Evolutionary conservation across 1,139 yeast species (phyloP), one percentile per base, ranked within the genome.

Genomic region (Blastobotrys illinoisensis): DNA sequence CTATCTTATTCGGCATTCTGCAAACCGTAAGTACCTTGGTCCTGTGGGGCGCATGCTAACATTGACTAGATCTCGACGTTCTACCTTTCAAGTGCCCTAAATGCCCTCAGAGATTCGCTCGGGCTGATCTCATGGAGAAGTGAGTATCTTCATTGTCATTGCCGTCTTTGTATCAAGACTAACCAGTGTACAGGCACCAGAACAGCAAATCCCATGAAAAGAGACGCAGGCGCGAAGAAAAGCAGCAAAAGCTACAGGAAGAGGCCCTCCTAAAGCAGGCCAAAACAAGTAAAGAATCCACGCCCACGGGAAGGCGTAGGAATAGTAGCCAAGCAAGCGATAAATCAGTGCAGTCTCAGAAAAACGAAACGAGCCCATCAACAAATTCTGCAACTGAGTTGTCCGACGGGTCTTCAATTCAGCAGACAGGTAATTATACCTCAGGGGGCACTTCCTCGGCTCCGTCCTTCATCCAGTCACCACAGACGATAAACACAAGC

Each of bases 1-100:
- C 58, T 71, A 71, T 56, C 63, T 71, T 24, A 68, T 67, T 19
- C 63, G 74, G 16, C 74, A 71, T 56, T 62, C 73, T 14, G 70
- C 70, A 4, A 71, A 71, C 56, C 74, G 66, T 63, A 49, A 45
- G 66, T 59, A 11, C 9, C 16, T 11, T 11, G 9, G 5, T 18
- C 24, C 24, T 11, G 9, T 18, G 21, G 21, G 46, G 46, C 5
- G 4, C 21, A n/a, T 23, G 14, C 14, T 20, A 44, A 44, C 16
- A 16, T 47, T 40, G 16, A 48, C 47, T 48, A 61, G 66, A 66
- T 46, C 63, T 62, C 45, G 64, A 61, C 9, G 66, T 66, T 23
- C 52, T 63, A 40, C 69, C 69, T 13, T 66, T 60, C 47, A 60
- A 62, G 51, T 66, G 69, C 49, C 58, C 64, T 7, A 58, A 58